Conservation (phyloP, 2,329 filamentous ascomycete genomes). For the Zymoseptoria crescenta region DNA sequence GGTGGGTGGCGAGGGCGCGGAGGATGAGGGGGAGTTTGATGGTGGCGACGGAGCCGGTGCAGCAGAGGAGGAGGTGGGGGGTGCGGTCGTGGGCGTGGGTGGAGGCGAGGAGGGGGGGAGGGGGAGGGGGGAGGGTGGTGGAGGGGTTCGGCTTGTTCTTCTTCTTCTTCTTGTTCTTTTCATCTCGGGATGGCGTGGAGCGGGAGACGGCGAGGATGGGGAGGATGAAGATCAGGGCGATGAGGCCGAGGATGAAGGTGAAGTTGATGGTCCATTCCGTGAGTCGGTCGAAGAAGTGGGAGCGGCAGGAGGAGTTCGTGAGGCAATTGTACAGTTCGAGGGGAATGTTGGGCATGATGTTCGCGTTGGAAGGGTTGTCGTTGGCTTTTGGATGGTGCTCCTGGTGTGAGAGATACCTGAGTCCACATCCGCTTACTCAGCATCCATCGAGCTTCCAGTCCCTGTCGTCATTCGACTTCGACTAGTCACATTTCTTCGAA, state of each 20-base stretch:
- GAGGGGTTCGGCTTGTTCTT: no score
- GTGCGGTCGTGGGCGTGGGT: conserved; percentile 43
- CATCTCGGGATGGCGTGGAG: no score
- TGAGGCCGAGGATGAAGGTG: background rate
- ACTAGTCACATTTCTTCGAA: conserved; percentile 4
- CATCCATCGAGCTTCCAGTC: background rate
- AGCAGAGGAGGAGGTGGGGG: conserved; percentile 57
- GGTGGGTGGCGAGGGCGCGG: conserved; percentile 44
- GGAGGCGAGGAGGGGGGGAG: conserved; percentile 23
- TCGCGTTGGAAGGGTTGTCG: background rate
- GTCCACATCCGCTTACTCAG: background rate
- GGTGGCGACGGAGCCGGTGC: conserved; percentile 71
- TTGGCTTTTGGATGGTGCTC: background rate
- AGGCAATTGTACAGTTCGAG: background rate
- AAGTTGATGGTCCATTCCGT: no score
- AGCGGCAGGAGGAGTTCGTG: no score
- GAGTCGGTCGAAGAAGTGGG: no score
- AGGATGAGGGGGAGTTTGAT: conserved; percentile 60
- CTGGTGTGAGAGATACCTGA: background rate
- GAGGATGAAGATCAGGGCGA: background rate
- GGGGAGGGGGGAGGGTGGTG: no score
- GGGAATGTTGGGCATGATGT: background rate
- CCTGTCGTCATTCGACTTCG: conserved; percentile 5
- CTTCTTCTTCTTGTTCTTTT: no score
- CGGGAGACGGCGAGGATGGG: background rate